A percentile compares a stretch with the other conserved stretches of the same genome.
phyloP scores from a whole-genome alignment of 2,329 filamentous ascomycete species.

The Talaromyces amestolkiae region DNA sequence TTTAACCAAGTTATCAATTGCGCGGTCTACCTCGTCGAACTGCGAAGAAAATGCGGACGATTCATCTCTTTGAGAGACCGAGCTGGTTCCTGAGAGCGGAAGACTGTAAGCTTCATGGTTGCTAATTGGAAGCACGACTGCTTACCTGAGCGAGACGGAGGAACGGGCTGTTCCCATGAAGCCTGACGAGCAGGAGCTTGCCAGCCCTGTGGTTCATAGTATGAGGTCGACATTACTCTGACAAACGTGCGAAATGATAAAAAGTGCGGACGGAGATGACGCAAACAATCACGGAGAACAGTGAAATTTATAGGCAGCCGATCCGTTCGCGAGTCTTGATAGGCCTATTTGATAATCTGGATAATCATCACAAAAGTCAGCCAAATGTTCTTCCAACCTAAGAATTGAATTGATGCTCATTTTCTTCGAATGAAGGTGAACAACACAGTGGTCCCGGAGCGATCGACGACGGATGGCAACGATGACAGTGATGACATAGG shows the following conservation, averaged over 20 bases:
- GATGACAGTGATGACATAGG: constrained; percentile 21
- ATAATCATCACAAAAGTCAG: neutral
- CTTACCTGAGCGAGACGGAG: constrained; percentile 70
- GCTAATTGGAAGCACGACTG: neutral
- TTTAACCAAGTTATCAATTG: constrained; percentile 92
- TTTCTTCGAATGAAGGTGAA: neutral
- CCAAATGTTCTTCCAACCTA: neutral
- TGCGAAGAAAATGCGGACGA: constrained; percentile 77
- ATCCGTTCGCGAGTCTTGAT: constrained; percentile 13
- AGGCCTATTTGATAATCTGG: neutral
- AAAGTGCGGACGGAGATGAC: neutral
- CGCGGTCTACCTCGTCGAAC: constrained; percentile 94
- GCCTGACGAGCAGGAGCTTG: constrained; percentile 61
- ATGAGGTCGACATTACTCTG: constrained; percentile 55
- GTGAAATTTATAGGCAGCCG: neutral
- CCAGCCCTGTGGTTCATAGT: constrained; percentile 67
- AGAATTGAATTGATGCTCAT: neutral
- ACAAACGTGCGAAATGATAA: neutral
- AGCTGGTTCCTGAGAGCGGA: constrained; percentile 63
- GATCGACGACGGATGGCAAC: constrained; percentile 19
- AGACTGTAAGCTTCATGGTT: constrained; percentile 1
- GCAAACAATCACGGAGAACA: constrained; percentile 20
- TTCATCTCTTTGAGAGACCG: constrained; percentile 68
- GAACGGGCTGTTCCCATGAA: constrained; percentile 71
- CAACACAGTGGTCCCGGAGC: neutral